Evolutionary conservation across 2,329 filamentous ascomycete species (phyloP).

Genomic region (Phaeosphaeria sp.): DNA sequence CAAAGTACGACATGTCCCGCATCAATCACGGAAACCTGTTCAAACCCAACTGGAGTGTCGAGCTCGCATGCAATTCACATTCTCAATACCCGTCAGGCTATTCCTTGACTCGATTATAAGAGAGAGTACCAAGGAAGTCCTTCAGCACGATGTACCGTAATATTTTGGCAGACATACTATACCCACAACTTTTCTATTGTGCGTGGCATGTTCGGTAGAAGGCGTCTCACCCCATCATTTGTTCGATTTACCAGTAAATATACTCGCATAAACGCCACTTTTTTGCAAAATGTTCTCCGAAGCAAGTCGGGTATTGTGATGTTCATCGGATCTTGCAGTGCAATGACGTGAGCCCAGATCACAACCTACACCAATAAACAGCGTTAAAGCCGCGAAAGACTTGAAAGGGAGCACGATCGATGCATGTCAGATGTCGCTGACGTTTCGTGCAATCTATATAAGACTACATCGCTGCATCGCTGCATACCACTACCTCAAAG

Average conservation of each 20-base stretch:
- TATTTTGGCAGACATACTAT: background rate
- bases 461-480: background rate
- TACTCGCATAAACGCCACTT: background rate
- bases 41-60: background rate
- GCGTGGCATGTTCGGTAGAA: background rate
- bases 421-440: background rate
- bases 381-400: background rate
- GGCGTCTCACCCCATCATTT: background rate
- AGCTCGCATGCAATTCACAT: background rate
- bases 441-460: background rate
- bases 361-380: background rate
- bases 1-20: background rate
- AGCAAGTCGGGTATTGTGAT: slow-evolving; percentile 8
- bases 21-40: background rate
- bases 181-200: background rate
- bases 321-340: slow-evolving; percentile 6
- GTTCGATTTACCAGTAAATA: background rate
- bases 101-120: background rate
- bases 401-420: too few relatives aligned
- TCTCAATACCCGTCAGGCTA: background rate
- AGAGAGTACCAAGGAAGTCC: background rate
- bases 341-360: slow-evolving; percentile 6
- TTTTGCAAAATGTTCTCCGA: slow-evolving; percentile 4
- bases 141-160: background rate
- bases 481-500: too few relatives aligned